Conservation (phyloP, 129 eudicot species). For the Chrysanthemum makinoi region DNA sequence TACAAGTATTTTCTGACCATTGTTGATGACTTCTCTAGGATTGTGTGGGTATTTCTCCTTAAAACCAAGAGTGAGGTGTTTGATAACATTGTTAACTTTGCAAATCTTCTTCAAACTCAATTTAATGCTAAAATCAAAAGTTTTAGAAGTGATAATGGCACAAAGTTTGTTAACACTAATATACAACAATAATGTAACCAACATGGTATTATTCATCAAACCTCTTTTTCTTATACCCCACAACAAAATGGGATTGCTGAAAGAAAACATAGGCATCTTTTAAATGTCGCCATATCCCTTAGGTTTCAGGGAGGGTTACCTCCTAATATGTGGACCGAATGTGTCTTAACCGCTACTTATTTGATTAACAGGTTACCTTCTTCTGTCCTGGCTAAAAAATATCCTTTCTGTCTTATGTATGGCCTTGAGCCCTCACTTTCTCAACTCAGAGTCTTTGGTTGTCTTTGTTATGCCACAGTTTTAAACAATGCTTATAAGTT, state of each 20-base stretch:
- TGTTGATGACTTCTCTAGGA: too few species aligned
- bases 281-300: not conserved
- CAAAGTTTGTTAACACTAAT: not conserved
- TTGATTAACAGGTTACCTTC: not conserved
- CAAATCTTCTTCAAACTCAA: too few species aligned
- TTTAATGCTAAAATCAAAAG: too few species aligned
- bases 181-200: not conserved
- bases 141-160: not conserved
- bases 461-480: not conserved
- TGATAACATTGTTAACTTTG: too few species aligned
- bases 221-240: not conserved
- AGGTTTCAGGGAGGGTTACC: not conserved
- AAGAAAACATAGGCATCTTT: not conserved
- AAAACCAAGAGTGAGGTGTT: too few species aligned
- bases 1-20: too few species aligned
- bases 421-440: not conserved
- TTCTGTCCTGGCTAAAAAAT: not conserved
- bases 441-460: too few species aligned
- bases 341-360: too few species aligned
- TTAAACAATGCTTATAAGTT: too few species aligned
- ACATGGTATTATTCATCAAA: not conserved
- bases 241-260: not conserved
- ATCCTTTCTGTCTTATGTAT: not conserved
- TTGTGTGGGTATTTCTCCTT: too few species aligned
- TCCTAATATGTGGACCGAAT: too few species aligned